Evolutionary conservation across 78 protist genomes (phyloP).

Genomic region (Dictyostelium citrinum): DNA sequence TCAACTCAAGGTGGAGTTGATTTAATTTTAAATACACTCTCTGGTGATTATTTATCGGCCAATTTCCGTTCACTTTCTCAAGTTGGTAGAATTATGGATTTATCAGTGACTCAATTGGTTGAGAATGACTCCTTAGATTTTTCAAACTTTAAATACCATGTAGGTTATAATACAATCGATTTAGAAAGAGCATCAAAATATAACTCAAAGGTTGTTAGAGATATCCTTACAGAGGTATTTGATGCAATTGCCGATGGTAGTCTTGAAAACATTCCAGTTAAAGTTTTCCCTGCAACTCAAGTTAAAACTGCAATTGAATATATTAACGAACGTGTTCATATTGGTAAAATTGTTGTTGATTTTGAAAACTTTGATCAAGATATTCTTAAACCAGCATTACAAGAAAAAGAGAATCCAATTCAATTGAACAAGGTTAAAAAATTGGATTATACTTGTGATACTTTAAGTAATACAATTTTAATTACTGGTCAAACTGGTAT

Average conservation of each 20-base stretch:
- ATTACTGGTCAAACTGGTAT: conserved; percentile 80
- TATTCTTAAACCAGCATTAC: conserved; percentile 2
- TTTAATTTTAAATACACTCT: conserved; percentile 63
- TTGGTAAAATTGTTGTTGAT: conserved; percentile 65
- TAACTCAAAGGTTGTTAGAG: conserved; percentile 18
- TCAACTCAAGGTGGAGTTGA: conserved; percentile 68
- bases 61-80: conserved; percentile 48
- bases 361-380: conserved; percentile 9
- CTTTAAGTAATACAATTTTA: not conserved
- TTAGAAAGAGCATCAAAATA: conserved; percentile 30
- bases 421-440: not conserved
- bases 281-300: conserved; percentile 27
- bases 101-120: conserved; percentile 53
- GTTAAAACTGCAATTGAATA: conserved; percentile 54
- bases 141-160: conserved; percentile 39
- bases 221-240: conserved; percentile 25
- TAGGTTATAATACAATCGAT: conserved; percentile 30
- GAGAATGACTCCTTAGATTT: conserved; percentile 46
- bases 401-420: not conserved
- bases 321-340: conserved; percentile 45
- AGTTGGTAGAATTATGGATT: conserved; percentile 78
- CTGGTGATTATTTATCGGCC: conserved; percentile 45
- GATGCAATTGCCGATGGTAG: not conserved
- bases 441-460: not conserved
- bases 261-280: conserved; percentile 29